Percentiles rank a stretch among this genome's conserved stretches.
These are phyloP conservation scores for Yamadazyma trypodendri DNA, from an alignment of 1,139 yeast species.

Conservation along the genomic window DNA sequence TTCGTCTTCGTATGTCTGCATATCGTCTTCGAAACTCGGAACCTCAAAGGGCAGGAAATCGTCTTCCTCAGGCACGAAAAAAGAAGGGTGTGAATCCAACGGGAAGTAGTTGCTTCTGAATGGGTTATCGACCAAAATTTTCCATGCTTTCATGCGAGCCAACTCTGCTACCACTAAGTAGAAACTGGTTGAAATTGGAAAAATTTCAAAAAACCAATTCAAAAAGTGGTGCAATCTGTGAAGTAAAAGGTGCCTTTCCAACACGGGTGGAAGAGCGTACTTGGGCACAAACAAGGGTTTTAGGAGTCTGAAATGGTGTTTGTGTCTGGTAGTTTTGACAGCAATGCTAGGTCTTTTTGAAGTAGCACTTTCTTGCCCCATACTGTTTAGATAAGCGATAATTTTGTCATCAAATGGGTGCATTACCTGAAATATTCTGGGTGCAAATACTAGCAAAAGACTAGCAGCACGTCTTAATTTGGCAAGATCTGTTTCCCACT, in stretches of 20 bases:
- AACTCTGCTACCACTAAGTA: not conserved
- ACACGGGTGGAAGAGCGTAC: conserved; percentile 1
- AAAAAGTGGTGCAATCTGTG: conserved; percentile 1
- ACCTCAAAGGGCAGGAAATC: no score
- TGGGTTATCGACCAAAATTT: not conserved
- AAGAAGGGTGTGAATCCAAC: no score
- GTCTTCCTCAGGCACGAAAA: no score
- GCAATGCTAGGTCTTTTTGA: not conserved
- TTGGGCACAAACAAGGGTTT: conserved; percentile 3
- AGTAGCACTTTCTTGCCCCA: not conserved
- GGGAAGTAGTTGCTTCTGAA: not conserved
- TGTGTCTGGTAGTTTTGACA: not conserved
- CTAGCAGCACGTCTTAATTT: not conserved
- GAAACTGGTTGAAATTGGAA: not conserved
- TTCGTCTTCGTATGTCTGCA: no score
- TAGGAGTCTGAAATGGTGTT: no score
- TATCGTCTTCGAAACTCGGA: no score
- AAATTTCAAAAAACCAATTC: not conserved
- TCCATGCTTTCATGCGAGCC: not conserved
- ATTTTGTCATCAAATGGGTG: conserved; percentile 5
- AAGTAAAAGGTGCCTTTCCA: conserved; percentile 2
- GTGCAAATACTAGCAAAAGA: conserved; percentile 4
- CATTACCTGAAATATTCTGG: conserved; percentile 3
- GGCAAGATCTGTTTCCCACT: not conserved
- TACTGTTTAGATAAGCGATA: conserved; percentile 3